Base-by-base conservation (phyloP, 2,329 filamentous ascomycete genomes). In the Penicillium sumatraense region DNA sequence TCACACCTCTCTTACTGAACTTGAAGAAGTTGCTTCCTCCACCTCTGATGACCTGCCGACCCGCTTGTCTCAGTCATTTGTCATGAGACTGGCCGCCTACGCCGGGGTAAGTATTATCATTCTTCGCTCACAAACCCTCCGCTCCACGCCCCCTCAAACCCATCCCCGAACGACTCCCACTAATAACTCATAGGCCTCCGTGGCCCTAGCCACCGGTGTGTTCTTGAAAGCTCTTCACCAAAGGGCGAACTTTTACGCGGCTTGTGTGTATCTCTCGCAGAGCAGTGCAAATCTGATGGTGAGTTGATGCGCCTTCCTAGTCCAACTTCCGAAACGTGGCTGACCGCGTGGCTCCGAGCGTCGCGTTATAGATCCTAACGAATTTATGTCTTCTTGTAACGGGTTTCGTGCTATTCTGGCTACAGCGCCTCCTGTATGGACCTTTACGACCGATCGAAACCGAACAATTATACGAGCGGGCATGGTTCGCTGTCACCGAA, bases 401-500 rank as follows among this genome's bases (percentile, higher is more conserved):
- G 57, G 87, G 88, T 61, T 88, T 86, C 65, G 84, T 96, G 65
- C 86, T 97, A 60, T 96, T 93, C 75, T 89, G 87, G 56, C 83
- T 99, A 16, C 95, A 97, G 72, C 88, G 92, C 67, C 80, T 97
- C 49, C 91, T 96, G 71, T 99, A 93, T 70, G 95, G 95, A 57
- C 88, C 86, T 16, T 85, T 99, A 20, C 91, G 96, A 63, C 89
- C 92, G 23, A 91, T 96, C 79, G 95, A 99, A 79, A 90, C 95
- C 67, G 96, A 99, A 75, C 93, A 98, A 73, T 85, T 99, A 13
- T 97, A 96, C 71, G 95, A 99, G 75, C 93, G 93, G 75, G 93
- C 90, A 47, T 99, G 96, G 96, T 97, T 97, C 71, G 93, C 95
- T 35, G 90, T 98, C 36, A 96, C 93, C 44, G 95, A 99, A 78